Base-by-base conservation (phyloP, 2,329 filamentous ascomycete genomes). In the Davidsoniella virescens region DNA sequence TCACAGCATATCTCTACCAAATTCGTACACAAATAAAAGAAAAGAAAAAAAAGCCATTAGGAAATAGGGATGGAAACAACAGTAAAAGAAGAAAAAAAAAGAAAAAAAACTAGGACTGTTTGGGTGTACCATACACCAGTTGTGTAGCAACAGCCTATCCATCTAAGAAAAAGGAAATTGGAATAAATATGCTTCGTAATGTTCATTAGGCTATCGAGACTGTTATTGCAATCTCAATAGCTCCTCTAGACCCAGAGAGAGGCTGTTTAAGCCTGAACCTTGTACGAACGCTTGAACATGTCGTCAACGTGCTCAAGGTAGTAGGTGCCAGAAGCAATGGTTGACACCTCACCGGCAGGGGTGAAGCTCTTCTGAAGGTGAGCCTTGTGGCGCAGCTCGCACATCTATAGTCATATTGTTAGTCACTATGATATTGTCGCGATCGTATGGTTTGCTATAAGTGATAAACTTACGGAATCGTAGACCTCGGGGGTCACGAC, bases 221-320 rank as follows among this genome's bases (percentile, higher is more conserved):
- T 9, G 12, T 8, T 12, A 33, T 33, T 1, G 9, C 29, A 12
- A 8, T 33, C 9, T 10, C 8, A 8, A 33, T 9, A 33, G 12
- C 29, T 12, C 29, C 29, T 33, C 29, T 33, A 9, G 29, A 33
- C 7, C 10, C 12, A 8, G 9, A 33, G 29, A 33, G 29, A 9
- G 29, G 9, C 29, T 33, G 5, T 57, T 62, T 76, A 88, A 64
- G 74, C 80, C 75, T 88, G 84, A 69, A 88, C 63, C 51, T 72
- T 68, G 67, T 92, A 92, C 63, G 76, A 75, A 60, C 85, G 78
- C 70, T 83, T 80, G 80, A 85, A 92, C 83, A 87, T 87, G 59
- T 86, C 83, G 61, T 92, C 84, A 44, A 92, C 75, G 64, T 81
- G 79, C 61, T 77, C 78, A 53, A 92, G 73, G 69, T 88, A 92